Evolutionary conservation across 768 basidiomycete species (phyloP).

Genomic region (Auricularia sp.): DNA sequence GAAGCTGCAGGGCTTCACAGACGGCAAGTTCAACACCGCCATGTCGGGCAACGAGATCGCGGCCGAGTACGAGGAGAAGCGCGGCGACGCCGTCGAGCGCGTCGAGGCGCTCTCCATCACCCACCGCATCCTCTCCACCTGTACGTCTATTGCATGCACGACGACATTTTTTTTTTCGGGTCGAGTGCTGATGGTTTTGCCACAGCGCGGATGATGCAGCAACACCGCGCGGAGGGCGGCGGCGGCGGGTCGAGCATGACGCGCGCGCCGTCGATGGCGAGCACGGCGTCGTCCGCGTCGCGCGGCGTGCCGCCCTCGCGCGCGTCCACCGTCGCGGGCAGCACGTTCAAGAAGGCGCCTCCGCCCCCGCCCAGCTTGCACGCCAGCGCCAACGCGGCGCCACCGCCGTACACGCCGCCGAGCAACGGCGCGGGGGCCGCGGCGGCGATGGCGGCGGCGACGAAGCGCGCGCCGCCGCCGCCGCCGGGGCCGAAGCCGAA

Average conservation of each 20-base stretch:
- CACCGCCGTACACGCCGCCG: conserved; percentile 35
- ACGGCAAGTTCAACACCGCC: conserved; percentile 64
- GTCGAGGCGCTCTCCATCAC: conserved; percentile 75
- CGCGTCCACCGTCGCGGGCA: not conserved
- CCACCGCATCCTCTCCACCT: conserved; percentile 76
- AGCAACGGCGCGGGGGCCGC: conserved; percentile 13
- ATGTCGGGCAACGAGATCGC: conserved; percentile 60
- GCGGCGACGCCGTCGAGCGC: conserved; percentile 70
- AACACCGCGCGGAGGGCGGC: conserved; percentile 23
- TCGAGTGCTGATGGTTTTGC: not conserved
- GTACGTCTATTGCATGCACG: conserved; percentile 34
- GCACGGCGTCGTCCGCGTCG: not conserved
- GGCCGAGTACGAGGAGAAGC: conserved; percentile 63
- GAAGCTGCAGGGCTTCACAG: conserved; percentile 79
- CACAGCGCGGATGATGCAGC: conserved; percentile 60
- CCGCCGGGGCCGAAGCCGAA: conserved; percentile 88
- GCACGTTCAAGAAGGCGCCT: conserved; percentile 28
- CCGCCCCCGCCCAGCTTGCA: conserved; percentile 26
- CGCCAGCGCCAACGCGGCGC: conserved; percentile 40
- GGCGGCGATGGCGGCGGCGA: conserved; percentile 30
- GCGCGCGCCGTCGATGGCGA: conserved; percentile 1
- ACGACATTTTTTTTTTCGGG: not conserved
- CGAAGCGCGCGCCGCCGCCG: conserved; percentile 78
- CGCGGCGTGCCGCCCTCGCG: not conserved
- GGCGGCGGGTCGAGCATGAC: not conserved